Evolutionary conservation across 2,329 filamentous ascomycete genomes (phyloP), one percentile per base, ranked within the genome.

Genomic region (Ceratocystis lukuohia): DNA sequence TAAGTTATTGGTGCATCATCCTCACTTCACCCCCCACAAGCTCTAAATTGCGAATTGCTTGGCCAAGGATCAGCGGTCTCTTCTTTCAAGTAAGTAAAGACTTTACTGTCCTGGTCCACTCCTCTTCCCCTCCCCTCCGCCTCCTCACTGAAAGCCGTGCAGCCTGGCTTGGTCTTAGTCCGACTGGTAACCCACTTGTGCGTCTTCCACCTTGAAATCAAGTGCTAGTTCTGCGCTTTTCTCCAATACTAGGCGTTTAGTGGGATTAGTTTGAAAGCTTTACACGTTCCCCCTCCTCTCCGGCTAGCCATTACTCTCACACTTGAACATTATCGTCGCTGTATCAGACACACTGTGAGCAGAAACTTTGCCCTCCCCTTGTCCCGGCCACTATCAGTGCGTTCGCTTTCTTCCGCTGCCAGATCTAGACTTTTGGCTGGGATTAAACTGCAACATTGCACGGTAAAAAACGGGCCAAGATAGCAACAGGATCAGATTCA

Each of bases 321-420:
- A 53, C 7, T 37, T 37, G 33, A 10, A 37, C 33, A 12, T 37
- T 37, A 37, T 37, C 33, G 33, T 37, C 10, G 10, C 37, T 41
- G 37, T 15, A 41, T 41, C 37, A 41, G 20, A 48, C 22, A 25
- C 56, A 57, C 53, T 28, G 33, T 8, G n/a, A 33, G 15, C 56
- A 59, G 56, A 37, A 15, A 59, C 33, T 59, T 17, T 37, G 28
- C n/a, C 28, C 56, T 20, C 37, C 56, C 56, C 56, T 59, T 37
- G 56, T 25, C 56, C 56, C 7, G 56, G 56, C 56, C 56, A 59
- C n/a, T n/a, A 59, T 63, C 61, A 63, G 61, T 63, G 61, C 61
- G 61, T 20, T 63, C 61, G 61, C 61, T 48, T 63, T 63, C 61
- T 63, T 41, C 61, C 61, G 61, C 61, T 63, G 44, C 61, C 56